Base-by-base conservation (phyloP, 805 yeast species). In the Lipomyces japonicus region DNA sequence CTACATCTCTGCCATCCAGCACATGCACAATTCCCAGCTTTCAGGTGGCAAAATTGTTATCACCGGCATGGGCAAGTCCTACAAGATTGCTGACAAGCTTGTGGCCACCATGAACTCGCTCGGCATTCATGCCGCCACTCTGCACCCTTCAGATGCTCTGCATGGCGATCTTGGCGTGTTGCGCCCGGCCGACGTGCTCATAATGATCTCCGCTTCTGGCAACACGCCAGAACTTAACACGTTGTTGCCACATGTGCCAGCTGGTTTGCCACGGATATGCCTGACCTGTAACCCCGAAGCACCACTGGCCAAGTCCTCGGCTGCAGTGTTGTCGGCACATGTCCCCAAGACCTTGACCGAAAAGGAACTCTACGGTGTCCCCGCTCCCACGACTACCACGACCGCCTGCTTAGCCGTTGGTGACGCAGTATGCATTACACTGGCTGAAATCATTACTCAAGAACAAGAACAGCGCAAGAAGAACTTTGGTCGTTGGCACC, bases 151-250 rank as follows among this genome's bases (percentile, higher is more conserved):
- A 3, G 96, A 88, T 53, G 96, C 96, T 0, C 70, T 89, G 18
- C 96, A 88, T 65, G 96, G 96, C 4, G 96, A 88, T 65, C 73
- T 88, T 59, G 96, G 96, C 1, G 68, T 82, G 34, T 68, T 89
- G 6, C 68, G 77, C 44, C 75, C 74, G 16, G 69, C 74, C 22
- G 75, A 75, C 50, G 86, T 84, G 56, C 53, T 88, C 45, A 65
- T 89, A 2, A 70, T 86, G 61, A 78, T 88, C 32, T 80, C 90
- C 0, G 84, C 90, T 1, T 81, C 91, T 26, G 96, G 96, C 1
- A 82, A 81, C 60, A 84, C 95, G 0, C 86, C 89, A 0, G 96
- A 88, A 63, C 73, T 89, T 32, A 49, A 80, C 35, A 59, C 61
- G 52, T 65, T 84, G 61, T 66, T 80, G 35, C 79, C 81, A 1